Evolutionary conservation across 2,329 filamentous ascomycete genomes (phyloP).

Genomic region (Thyridium curvatum): DNA sequence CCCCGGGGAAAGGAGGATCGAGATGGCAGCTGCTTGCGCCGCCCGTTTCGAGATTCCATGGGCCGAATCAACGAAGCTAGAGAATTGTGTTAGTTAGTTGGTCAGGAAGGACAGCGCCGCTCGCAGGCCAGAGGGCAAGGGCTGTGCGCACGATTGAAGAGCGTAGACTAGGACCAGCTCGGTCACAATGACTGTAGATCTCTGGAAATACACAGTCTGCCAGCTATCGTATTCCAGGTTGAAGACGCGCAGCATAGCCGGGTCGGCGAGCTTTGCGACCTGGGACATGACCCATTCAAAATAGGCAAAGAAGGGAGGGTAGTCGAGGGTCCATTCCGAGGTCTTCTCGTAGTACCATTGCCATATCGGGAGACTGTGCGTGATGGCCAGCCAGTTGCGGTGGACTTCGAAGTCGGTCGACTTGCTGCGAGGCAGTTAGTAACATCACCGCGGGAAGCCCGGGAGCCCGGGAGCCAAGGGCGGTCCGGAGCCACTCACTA

Average conservation of each 20-base stretch:
- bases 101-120: neutral
- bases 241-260: constrained; percentile 72
- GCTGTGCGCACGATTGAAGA: constrained; percentile 56
- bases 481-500: constrained; percentile 58
- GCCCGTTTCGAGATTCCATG: constrained; percentile 60
- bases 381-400: constrained; percentile 97
- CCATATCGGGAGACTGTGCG: constrained; percentile 76
- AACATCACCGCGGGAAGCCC: neutral
- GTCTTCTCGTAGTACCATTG: constrained; percentile 97
- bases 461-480: neutral
- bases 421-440: constrained; percentile 55
- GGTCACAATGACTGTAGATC: constrained; percentile 77
- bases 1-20: constrained; percentile 84
- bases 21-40: constrained; percentile 81
- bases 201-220: constrained; percentile 91
- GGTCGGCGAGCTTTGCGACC: constrained; percentile 68
- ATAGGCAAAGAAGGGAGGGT: constrained; percentile 95
- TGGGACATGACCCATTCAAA: constrained; percentile 93
- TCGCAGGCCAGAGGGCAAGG: neutral
- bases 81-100: neutral
- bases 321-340: constrained; percentile 99
- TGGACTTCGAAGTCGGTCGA: constrained; percentile 99
- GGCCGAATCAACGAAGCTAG: constrained; percentile 69
- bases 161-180: constrained; percentile 82
- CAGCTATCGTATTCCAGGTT: constrained; percentile 85